These are phyloP conservation scores for Aspergillus heteromorphus DNA, from an alignment of 495 filamentous ascomycete genomes.

Conservation along the genomic window DNA sequence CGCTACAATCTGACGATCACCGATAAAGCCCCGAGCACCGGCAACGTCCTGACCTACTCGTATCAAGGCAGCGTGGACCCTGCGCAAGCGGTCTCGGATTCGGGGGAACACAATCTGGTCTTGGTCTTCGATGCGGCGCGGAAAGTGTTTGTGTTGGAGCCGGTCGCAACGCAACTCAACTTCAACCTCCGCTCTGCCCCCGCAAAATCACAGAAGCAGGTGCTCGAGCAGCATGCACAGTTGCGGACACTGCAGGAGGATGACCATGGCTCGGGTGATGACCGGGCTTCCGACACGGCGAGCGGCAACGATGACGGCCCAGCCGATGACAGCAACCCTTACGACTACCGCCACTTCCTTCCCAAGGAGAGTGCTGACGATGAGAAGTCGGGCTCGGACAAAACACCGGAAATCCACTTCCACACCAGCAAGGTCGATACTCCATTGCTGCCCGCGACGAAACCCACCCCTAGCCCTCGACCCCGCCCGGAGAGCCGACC, in stretches of 20 bases:
- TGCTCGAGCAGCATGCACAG: conserved; percentile 42
- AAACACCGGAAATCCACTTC: conserved; percentile 34
- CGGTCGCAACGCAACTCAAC: conserved; percentile 45
- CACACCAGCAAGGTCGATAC: conserved; percentile 31
- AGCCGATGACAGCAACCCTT: conserved; percentile 51
- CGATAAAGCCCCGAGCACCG: conserved; percentile 41
- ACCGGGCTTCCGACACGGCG: conserved; percentile 33
- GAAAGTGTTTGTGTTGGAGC: conserved; percentile 48
- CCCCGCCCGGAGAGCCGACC: conserved; percentile 29
- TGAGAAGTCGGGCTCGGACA: conserved; percentile 30
- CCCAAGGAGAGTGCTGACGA: conserved; percentile 32
- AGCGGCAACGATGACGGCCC: conserved; percentile 39
- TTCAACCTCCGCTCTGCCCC: conserved; percentile 53
- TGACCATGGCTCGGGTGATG: conserved; percentile 33
- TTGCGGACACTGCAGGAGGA: conserved; percentile 39
- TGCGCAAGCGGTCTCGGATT: conserved; percentile 16
- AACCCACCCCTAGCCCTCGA: conserved; percentile 25
- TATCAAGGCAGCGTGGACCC: conserved; percentile 50
- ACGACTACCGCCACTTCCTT: conserved; percentile 56
- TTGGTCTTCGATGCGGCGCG: conserved; percentile 49
- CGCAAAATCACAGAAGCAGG: conserved; percentile 39
- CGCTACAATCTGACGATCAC: conserved; percentile 46
- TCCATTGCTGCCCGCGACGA: conserved; percentile 23
- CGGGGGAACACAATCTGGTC: conserved; percentile 37
- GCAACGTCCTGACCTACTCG: conserved; percentile 37